Evolutionary conservation across 192 early-diverging fungal genomes (phyloP).

Genomic region (Rhizoclosmatium globosum): DNA sequence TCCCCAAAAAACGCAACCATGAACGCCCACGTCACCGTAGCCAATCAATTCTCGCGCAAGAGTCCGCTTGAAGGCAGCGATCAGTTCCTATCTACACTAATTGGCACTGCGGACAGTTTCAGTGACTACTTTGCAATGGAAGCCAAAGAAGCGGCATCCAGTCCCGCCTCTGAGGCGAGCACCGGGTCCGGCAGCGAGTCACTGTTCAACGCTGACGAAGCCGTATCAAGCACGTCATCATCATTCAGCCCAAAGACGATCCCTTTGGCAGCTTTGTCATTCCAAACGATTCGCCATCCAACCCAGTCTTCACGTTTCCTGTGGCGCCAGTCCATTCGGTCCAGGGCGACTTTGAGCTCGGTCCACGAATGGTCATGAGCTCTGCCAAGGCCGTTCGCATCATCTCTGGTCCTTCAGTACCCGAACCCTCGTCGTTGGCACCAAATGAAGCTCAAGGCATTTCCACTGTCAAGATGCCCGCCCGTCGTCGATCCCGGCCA

Average conservation of each 20-base stretch:
- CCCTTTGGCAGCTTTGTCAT: neutral
- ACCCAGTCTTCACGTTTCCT: slow-evolving; percentile 50
- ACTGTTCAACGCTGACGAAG: no score
- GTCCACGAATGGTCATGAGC: neutral
- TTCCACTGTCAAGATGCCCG: neutral
- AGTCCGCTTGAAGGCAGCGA: no score
- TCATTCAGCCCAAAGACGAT: neutral
- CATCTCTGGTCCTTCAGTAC: neutral
- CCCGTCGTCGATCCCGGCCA: neutral
- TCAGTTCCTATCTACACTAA: neutral
- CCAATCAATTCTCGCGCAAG: no score
- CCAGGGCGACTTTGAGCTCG: slow-evolving; percentile 1
- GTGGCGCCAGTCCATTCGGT: slow-evolving; percentile 58
- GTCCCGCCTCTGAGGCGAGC: neutral
- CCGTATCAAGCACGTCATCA: neutral
- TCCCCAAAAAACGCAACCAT: no score
- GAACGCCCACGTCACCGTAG: no score
- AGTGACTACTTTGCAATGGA: neutral
- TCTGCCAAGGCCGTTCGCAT: neutral
- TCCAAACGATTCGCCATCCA: neutral
- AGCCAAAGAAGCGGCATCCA: neutral
- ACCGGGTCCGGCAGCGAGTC: neutral
- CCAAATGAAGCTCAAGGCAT: neutral
- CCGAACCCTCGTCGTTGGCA: neutral
- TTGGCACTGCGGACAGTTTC: neutral